These are phyloP conservation scores for Davidsoniella eucalypti DNA, from an alignment of 2,329 filamentous ascomycete species.

Conservation along the genomic window DNA sequence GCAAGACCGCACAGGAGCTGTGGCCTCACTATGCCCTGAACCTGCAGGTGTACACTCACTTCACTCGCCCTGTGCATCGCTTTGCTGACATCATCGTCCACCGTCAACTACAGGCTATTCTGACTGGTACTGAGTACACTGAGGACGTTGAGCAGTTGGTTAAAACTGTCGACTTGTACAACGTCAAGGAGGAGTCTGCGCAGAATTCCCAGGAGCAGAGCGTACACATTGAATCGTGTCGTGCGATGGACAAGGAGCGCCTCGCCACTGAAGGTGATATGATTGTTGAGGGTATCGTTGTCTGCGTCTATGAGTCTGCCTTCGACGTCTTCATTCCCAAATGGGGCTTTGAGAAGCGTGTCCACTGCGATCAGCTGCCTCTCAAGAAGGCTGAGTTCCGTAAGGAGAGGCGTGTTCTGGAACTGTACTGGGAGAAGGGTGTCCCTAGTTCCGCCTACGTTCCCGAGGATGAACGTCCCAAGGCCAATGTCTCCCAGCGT, in stretches of 20 bases:
- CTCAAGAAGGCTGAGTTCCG: slow-evolving; percentile 98
- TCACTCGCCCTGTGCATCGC: slow-evolving; percentile 84
- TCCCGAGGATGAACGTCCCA: slow-evolving; percentile 89
- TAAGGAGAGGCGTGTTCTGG: slow-evolving; percentile 85
- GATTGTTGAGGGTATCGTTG: slow-evolving; percentile 86
- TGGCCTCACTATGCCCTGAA: slow-evolving; percentile 87
- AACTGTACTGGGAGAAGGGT: slow-evolving; percentile 99
- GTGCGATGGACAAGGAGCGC: slow-evolving; percentile 83
- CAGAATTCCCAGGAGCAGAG: slow-evolving; percentile 97
- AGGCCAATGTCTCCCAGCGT: slow-evolving; percentile 58
- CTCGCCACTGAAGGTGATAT: slow-evolving; percentile 79
- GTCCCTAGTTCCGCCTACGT: slow-evolving; percentile 92
- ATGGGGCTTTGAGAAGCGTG: slow-evolving; percentile 97
- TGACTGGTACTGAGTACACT: slow-evolving; percentile 69
- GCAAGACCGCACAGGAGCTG: slow-evolving; percentile 61
- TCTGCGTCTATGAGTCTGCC: slow-evolving; percentile 95
- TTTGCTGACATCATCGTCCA: slow-evolving; percentile 94
- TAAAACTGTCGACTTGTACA: slow-evolving; percentile 90
- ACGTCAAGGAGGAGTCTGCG: slow-evolving; percentile 97
- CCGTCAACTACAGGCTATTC: slow-evolving; percentile 74
- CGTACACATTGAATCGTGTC: slow-evolving; percentile 94
- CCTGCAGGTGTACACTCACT: slow-evolving; percentile 87
- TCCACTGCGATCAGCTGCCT: slow-evolving; percentile 94
- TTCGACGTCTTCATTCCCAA: slow-evolving; percentile 97
- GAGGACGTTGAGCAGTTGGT: slow-evolving; percentile 78